A percentile compares a stretch with the other conserved stretches of the same genome.
Evolutionary conservation across 2,329 filamentous ascomycete genomes (phyloP).

Genomic region (Penicillium sp.): DNA sequence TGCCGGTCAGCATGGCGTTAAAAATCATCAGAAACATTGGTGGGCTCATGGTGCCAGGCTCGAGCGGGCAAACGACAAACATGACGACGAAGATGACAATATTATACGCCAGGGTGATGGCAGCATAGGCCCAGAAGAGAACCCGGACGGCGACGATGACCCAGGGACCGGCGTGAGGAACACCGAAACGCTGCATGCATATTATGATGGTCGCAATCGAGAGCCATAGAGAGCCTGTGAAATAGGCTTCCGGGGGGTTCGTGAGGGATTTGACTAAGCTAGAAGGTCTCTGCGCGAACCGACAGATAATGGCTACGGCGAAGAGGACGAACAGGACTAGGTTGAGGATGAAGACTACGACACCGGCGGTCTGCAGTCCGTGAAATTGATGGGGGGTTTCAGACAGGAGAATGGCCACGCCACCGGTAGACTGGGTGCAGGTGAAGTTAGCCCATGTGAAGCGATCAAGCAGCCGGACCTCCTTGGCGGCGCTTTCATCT

Average conservation of each 20-base stretch:
- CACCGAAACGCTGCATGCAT: conserved; percentile 3
- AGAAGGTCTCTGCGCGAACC: conserved; percentile 1
- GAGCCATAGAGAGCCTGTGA: conserved; percentile 2
- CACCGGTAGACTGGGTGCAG: conserved; percentile 4
- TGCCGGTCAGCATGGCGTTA: conserved; percentile 3
- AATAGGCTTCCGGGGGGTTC: conserved; percentile 1
- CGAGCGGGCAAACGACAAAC: conserved; percentile 2
- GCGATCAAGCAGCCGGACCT: not conserved
- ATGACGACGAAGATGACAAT: conserved; percentile 1
- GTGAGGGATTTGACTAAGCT: not conserved
- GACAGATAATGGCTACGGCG: not conserved
- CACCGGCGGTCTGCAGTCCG: conserved; percentile 1
- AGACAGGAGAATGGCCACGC: conserved; percentile 3
- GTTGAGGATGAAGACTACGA: conserved; percentile 4
- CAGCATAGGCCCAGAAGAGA: conserved; percentile 2
- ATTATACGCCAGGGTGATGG: not conserved
- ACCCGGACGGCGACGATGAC: not conserved
- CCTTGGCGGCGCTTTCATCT: not conserved
- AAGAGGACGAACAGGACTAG: conserved; percentile 1
- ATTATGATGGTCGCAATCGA: conserved; percentile 5
- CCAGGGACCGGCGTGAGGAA: conserved; percentile 1
- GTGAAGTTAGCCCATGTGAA: conserved; percentile 4
- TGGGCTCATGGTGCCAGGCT: conserved; percentile 2
- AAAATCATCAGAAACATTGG: conserved; percentile 5
- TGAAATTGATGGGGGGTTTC: conserved; percentile 4